Conservation (phyloP, 2,329 filamentous ascomycete species). For the Orbilia ellipsospora region DNA sequence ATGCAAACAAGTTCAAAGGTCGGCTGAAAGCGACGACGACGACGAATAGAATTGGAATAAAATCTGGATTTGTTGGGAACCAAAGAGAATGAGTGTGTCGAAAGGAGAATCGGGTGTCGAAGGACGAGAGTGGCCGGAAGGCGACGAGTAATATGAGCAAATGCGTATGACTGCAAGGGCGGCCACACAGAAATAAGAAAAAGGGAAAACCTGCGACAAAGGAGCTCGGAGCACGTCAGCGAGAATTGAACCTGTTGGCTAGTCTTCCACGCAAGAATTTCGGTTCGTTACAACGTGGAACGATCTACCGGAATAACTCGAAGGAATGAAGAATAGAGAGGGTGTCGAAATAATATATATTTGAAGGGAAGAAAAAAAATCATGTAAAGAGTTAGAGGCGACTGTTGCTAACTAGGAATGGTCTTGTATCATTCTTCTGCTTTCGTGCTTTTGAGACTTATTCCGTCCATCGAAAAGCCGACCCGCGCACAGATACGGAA, state of each 20-base stretch:
- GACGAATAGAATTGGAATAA: constrained; percentile 43
- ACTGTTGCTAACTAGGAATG: constrained; percentile 41
- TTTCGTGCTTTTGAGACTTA: constrained; percentile 2
- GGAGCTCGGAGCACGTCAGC: constrained; percentile 52
- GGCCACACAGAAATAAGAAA: constrained; percentile 1
- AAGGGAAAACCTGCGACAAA: constrained; percentile 31
- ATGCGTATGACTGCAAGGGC: constrained; percentile 38
- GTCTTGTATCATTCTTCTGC: constrained; percentile 8
- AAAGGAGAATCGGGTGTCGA: constrained; percentile 30
- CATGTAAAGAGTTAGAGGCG: constrained; percentile 8
- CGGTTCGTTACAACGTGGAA: constrained; percentile 2
- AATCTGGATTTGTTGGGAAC: constrained; percentile 29
- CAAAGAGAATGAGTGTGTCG: constrained; percentile 37
- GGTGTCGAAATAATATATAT: constrained; percentile 1
- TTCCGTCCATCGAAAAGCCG: constrained; percentile 34
- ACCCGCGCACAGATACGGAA: constrained; percentile 34
- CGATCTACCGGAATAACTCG: not conserved
- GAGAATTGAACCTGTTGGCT: constrained; percentile 35
- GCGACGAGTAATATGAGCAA: constrained; percentile 24
- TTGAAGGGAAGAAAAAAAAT: not conserved
- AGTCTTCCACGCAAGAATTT: not conserved
- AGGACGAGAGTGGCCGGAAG: constrained; percentile 3
- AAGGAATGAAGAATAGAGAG: not conserved
- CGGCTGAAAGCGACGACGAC: constrained; percentile 15
- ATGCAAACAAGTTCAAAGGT: constrained; percentile 23